Conservation (phyloP, 2,329 filamentous ascomycete genomes). For the Onygenales sp. region DNA sequence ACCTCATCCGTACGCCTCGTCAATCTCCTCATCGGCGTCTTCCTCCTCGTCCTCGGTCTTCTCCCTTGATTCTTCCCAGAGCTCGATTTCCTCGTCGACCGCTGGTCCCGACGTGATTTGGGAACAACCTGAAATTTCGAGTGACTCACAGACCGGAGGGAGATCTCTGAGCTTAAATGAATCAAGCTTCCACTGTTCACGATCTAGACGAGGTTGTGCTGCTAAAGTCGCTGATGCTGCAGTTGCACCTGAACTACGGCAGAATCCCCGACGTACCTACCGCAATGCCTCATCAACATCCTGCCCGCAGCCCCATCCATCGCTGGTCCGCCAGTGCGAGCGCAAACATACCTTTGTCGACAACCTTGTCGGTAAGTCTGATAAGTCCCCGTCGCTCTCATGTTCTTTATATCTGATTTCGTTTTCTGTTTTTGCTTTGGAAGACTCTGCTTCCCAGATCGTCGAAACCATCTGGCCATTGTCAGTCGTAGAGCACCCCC, state of each 20-base stretch:
- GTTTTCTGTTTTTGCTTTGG: conserved; percentile 14
- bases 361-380: conserved; percentile 85
- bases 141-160: conserved; percentile 17
- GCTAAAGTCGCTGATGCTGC: conserved; percentile 23
- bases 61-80: conserved; percentile 63
- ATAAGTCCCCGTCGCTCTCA: conserved; percentile 23
- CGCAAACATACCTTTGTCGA: conserved; percentile 94
- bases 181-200: conserved; percentile 16
- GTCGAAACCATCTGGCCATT: conserved; percentile 96
- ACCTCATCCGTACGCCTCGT: conserved; percentile 55
- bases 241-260: conserved; percentile 32
- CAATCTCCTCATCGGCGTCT: conserved; percentile 64
- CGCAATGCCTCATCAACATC: conserved; percentile 46
- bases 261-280: conserved; percentile 45
- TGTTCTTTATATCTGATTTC: conserved; percentile 17
- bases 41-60: conserved; percentile 70
- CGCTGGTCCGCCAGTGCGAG: conserved; percentile 76
- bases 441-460: conserved; percentile 95
- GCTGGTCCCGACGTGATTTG: conserved; percentile 48
- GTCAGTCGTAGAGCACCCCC: conserved; percentile 65
- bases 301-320: conserved; percentile 57
- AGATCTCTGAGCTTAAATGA: conserved; percentile 17
- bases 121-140: conserved; percentile 25
- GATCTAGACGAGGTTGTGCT: conserved; percentile 18
- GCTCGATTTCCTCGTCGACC: conserved; percentile 60